These are phyloP conservation scores for Calocera cornea DNA, from an alignment of 768 basidiomycete genomes.

Conservation along the genomic window DNA sequence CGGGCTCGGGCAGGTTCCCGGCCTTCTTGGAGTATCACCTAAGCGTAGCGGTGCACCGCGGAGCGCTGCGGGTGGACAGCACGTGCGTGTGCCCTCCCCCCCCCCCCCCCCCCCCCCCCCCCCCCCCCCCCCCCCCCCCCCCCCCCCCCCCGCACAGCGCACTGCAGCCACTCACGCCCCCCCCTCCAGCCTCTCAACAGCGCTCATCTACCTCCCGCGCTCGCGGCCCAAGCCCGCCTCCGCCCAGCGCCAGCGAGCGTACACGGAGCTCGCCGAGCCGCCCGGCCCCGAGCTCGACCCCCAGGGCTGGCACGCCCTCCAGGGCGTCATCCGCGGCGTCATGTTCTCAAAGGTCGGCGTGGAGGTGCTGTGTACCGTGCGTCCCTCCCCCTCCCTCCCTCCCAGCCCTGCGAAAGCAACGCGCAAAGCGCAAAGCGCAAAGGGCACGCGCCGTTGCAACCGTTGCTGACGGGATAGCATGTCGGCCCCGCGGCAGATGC, in stretches of 20 bases:
- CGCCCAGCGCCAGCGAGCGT: neutral
- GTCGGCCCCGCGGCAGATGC: too few relatives aligned
- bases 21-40: constrained; percentile 8
- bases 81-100: neutral
- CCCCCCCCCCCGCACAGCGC: neutral
- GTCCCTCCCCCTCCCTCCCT: neutral
- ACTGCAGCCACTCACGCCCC: neutral
- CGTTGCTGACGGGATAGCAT: too few relatives aligned
- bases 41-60: constrained; percentile 3
- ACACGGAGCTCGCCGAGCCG: neutral
- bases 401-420: neutral
- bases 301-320: neutral
- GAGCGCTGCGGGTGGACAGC: constrained; percentile 6
- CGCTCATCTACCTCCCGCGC: constrained; percentile 9
- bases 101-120: neutral
- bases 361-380: constrained; percentile 5
- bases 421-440: too few relatives aligned
- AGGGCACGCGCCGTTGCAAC: too few relatives aligned
- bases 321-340: neutral
- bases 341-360: constrained; percentile 1
- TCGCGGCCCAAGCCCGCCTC: constrained; percentile 4
- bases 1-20: too few relatives aligned
- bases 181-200: neutral
- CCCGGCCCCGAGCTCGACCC: constrained; percentile 2
- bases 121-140: too few relatives aligned